phyloP scores from a whole-genome alignment of 495 filamentous ascomycete genomes.

The Talaromyces trachyspermus region DNA sequence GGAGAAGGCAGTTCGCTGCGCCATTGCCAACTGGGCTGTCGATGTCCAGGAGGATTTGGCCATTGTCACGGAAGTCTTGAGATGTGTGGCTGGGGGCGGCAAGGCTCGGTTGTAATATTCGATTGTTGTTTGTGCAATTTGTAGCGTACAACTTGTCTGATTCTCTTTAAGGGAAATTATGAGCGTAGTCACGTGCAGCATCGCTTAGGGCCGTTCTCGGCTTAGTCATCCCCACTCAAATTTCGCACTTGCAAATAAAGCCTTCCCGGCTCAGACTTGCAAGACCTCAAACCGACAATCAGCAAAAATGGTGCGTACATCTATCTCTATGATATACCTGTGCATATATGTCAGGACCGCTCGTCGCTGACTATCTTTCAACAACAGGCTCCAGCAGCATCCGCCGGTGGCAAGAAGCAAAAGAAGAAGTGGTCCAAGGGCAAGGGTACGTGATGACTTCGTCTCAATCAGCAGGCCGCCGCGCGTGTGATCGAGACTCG shows the following conservation, averaged over 20 bases:
- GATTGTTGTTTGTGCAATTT: too few relatives aligned
- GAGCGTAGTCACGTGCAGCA: slow-evolving; percentile 3
- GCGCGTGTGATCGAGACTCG: slow-evolving; percentile 4
- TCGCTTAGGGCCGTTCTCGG: slow-evolving; percentile 32
- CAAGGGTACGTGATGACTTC: slow-evolving; percentile 61
- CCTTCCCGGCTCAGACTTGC: slow-evolving; percentile 19
- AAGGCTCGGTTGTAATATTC: too few relatives aligned
- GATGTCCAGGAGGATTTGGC: slow-evolving; percentile 4
- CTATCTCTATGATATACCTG: not conserved
- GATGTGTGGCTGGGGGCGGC: slow-evolving; percentile 5
- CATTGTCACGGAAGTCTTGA: slow-evolving; percentile 5
- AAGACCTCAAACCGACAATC: slow-evolving; percentile 39
- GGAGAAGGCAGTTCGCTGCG: slow-evolving; percentile 55
- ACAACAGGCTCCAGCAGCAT: slow-evolving; percentile 64
- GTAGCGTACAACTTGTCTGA: too few relatives aligned
- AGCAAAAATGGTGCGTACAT: slow-evolving; percentile 44
- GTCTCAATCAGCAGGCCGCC: too few relatives aligned
- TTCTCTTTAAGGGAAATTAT: too few relatives aligned
- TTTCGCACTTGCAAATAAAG: slow-evolving; percentile 36
- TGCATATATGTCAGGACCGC: slow-evolving; percentile 15
- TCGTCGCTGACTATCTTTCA: not conserved
- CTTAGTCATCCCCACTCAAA: slow-evolving; percentile 41
- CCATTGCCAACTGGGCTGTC: slow-evolving; percentile 60
- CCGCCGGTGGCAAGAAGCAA: slow-evolving; percentile 87
- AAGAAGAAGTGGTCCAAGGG: slow-evolving; percentile 99